Conservation (phyloP, 2,329 filamentous ascomycete genomes). For the Paracoccidioides lutzii region DNA sequence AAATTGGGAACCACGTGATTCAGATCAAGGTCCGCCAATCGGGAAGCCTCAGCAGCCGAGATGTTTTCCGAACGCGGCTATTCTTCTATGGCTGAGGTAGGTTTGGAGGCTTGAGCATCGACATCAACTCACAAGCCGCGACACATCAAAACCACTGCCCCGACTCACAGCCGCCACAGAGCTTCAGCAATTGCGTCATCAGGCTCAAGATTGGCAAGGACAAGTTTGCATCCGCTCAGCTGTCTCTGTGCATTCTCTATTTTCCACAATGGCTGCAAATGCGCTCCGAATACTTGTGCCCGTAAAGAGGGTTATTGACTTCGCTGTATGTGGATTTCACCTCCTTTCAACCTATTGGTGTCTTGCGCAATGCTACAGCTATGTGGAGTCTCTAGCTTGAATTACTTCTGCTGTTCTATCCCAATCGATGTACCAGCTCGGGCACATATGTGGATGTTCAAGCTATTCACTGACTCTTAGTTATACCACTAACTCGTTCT, state of each 20-base stretch:
- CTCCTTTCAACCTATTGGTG: not conserved
- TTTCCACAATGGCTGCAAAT: slow-evolving; percentile 29
- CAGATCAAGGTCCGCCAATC: not conserved
- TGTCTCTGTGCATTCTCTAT: not conserved
- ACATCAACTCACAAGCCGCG: not conserved
- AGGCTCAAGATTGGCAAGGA: not conserved
- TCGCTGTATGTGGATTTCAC: slow-evolving; percentile 48
- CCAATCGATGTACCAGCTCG: not conserved
- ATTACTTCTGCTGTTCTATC: not conserved
- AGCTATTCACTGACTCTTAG: no score
- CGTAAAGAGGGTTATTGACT: slow-evolving; percentile 76
- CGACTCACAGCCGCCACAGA: not conserved
- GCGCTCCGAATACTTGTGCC: slow-evolving; percentile 62
- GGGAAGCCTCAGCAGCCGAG: slow-evolving; percentile 6
- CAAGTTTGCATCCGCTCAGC: not conserved
- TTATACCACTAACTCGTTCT: not conserved
- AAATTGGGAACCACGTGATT: not conserved
- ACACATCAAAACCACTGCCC: not conserved
- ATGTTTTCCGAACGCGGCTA: not conserved
- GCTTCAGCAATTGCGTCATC: not conserved
- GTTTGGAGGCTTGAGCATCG: not conserved
- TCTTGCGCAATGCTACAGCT: not conserved
- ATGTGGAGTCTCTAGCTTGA: not conserved
- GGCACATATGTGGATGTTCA: not conserved
- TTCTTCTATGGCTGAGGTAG: not conserved